phyloP scores from a whole-genome alignment of 176 grass and related monocot species.

The Oryza nivara region DNA sequence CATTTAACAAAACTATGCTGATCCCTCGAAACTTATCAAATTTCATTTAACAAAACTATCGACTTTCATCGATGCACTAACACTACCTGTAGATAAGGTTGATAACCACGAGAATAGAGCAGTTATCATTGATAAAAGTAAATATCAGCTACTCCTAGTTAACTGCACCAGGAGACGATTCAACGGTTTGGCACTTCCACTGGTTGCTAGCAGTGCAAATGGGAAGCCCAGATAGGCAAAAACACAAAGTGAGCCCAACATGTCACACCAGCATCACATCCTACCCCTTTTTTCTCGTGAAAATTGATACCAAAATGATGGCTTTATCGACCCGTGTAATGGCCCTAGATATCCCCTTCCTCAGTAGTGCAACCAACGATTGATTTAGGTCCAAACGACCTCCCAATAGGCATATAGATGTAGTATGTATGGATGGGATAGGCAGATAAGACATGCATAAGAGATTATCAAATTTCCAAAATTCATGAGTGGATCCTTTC shows the following conservation, averaged over 20 bases:
- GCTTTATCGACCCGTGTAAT: constrained; percentile 15
- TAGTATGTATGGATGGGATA: constrained; percentile 16
- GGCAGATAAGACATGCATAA: constrained; percentile 8
- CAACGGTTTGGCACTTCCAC: constrained; percentile 1
- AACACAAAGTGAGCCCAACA: constrained; percentile 47
- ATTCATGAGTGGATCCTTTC: neutral
- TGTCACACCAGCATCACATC: constrained; percentile 56
- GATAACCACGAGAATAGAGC: too few species aligned
- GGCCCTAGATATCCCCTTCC: neutral
- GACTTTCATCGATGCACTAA: too few species aligned
- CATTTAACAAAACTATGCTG: too few species aligned
- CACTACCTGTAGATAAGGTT: too few species aligned
- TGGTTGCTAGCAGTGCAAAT: constrained; percentile 22
- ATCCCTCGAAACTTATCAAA: too few species aligned
- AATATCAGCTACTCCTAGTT: neutral
- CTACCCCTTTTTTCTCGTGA: constrained; percentile 15
- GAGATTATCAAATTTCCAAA: constrained; percentile 27
- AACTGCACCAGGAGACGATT: constrained; percentile 1
- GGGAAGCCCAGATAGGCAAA: constrained; percentile 52
- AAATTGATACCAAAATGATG: constrained; percentile 41
- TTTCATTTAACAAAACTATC: too few species aligned
- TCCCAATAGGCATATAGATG: constrained; percentile 13
- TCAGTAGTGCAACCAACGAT: constrained; percentile 35
- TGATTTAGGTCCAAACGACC: constrained; percentile 42
- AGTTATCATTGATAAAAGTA: too few species aligned